Base-by-base conservation (phyloP, 305 asterid genomes). In the Fraxinus albicans region DNA sequence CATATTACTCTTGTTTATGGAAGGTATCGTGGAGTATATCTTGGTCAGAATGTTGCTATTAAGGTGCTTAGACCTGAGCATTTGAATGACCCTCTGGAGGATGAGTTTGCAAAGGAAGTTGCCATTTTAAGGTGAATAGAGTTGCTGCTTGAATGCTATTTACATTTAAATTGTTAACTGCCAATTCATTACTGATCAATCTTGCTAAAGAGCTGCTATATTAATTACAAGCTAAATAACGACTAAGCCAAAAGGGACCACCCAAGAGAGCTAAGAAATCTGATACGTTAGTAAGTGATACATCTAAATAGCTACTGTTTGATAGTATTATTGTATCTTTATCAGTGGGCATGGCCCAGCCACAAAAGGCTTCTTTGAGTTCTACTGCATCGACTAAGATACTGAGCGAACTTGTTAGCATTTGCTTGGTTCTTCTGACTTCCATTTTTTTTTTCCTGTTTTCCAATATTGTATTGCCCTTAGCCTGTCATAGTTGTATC, bases 31-130 rank as follows among this genome's bases (percentile, higher is more conserved):
- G 99, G 98, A 77, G 87, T 84, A 84, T 93, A 94, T 88, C 89
- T 85, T 73, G 98, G 94, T 87, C 89, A 88, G 83, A 89, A 91
- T 86, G 98, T 96, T 89, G 99, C 99, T 82, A 85, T 94, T 81
- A 94, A 96, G 90, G 86, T 96, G 88, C 94, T 93, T 70, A 88
- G 83, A 85, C 88, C 99, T 10, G 98, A 96, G 90, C 94, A 91
- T 86, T 88, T 93, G 91, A 91, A 90, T 86, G 91, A 85, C 87
- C 86, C 94, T 79, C 83, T 86, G 86, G 95, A 91, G 92, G 89
- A 63, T 65, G 97, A 96, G 91, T 94, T 96, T 86, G 87, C 90
- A 21, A 96, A 96, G 85, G 99, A 96, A 88, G 91, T 91, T 83
- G 89, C 92, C 47, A 91, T 96, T 84, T 87, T 91, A 53, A 53